Evolutionary conservation across 129 eudicot species (phyloP).

Genomic region (Lactuca sativa): DNA sequence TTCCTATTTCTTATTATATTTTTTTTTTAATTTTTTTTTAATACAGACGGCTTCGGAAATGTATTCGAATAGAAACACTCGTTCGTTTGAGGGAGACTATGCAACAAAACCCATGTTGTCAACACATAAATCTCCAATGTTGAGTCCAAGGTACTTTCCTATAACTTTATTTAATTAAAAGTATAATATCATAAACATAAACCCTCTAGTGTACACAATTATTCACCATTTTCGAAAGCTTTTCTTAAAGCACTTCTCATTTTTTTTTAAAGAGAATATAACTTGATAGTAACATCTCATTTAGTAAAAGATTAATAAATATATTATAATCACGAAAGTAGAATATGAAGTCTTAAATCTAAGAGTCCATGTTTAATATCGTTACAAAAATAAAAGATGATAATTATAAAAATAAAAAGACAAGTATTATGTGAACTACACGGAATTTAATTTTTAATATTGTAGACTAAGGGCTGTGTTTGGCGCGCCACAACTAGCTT

Average conservation of each 20-base stretch:
- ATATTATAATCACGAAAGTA: not conserved
- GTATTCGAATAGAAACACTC: slow-evolving; percentile 50
- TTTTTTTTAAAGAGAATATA: too few relatives aligned
- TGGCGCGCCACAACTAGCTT: too few relatives aligned
- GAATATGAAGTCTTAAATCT: not conserved
- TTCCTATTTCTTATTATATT: not conserved
- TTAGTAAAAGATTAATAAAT: too few relatives aligned
- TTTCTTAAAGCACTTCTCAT: too few relatives aligned
- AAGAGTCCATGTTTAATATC: not conserved
- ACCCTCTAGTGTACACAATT: too few relatives aligned
- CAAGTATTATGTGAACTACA: too few relatives aligned
- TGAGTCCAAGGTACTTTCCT: slow-evolving; percentile 60
- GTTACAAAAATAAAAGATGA: not conserved
- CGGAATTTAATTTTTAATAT: too few relatives aligned
- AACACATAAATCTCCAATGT: slow-evolving; percentile 47
- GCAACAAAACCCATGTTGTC: slow-evolving; percentile 26
- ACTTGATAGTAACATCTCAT: too few relatives aligned
- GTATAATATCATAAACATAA: not conserved
- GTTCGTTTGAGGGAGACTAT: slow-evolving; percentile 52
- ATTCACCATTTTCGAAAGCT: too few relatives aligned
- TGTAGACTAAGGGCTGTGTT: not conserved
- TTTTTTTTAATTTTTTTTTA: too few relatives aligned
- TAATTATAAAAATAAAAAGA: too few relatives aligned
- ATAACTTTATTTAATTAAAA: not conserved
- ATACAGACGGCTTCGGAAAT: slow-evolving; percentile 61